Evolutionary conservation across 495 filamentous ascomycete genomes (phyloP).

Genomic region (Neurospora intermedia): DNA sequence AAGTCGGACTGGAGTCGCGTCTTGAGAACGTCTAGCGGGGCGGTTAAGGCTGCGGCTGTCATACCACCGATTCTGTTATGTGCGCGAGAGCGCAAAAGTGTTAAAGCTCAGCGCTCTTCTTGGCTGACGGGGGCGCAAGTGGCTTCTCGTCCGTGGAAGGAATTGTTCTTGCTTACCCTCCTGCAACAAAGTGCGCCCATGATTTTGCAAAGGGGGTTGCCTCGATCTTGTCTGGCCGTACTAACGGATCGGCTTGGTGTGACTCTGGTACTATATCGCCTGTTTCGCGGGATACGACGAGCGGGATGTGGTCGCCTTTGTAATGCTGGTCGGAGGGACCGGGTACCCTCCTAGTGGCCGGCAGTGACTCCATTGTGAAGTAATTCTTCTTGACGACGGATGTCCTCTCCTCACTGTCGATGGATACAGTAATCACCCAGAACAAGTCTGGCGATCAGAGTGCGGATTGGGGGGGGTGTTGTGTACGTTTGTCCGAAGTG

Average conservation of each 20-base stretch:
- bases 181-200: conserved; percentile 83
- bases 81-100: not conserved
- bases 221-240: conserved; percentile 19
- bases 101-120: not conserved
- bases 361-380: conserved; percentile 15
- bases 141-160: not conserved
- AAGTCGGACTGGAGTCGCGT: conserved; percentile 85
- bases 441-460: not conserved
- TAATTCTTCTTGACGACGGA: not conserved
- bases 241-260: conserved; percentile 22
- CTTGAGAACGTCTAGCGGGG: conserved; percentile 83
- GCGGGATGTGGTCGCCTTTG: conserved; percentile 14
- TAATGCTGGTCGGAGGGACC: conserved; percentile 10
- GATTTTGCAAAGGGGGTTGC: conserved; percentile 54
- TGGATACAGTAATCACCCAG: not conserved
- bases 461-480: not conserved
- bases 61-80: conserved; percentile 65
- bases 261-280: conserved; percentile 44
- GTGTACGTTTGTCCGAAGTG: no score
- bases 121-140: conserved; percentile 1
- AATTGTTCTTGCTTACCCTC: conserved; percentile 49
- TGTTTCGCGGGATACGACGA: conserved; percentile 51
- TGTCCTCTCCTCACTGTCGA: not conserved
- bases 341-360: conserved; percentile 12
- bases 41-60: conserved; percentile 75